Evolutionary conservation across 2,329 filamentous ascomycete genomes (phyloP), one percentile per base, ranked within the genome.

Genomic region (Pyrenophora teres): DNA sequence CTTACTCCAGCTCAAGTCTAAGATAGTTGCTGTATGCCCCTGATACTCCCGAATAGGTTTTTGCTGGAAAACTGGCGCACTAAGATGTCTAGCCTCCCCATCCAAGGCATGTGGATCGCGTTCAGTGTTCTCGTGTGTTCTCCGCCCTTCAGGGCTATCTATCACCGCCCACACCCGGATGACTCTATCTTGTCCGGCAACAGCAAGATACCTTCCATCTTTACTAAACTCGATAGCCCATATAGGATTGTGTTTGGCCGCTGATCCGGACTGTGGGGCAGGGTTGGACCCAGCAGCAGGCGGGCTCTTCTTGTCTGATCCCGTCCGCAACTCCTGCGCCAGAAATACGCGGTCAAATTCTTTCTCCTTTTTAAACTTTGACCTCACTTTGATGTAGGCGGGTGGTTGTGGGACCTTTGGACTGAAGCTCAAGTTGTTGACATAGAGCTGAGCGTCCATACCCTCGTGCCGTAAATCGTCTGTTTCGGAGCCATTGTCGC

Each of bases 1-100:
- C 75, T 97, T 99, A 78, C 93, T 97, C 94, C 94, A 99, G 71
- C 90, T 96, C 53, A 99, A 74, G 69, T 96, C 93, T 59, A 99
- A 77, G 5, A 99, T 86, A 62, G 95, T 92, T 13, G 88, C 87
- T 0, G 85, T 87, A 69, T 99, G 94, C 4, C 92, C 92, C 46
- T 83, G 77, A 59, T 94, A 97, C 67, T 96, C 89, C 48, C 87
- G 83, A 8, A 90, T 72, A 0, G 92, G 90, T 65, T 89, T 88
- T 42, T 84, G 84, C 57, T 86, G 85, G 69, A 99, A 97, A 0
- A 99, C 93, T 2, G 93, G 93, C 1, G 94, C 93, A 62, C 89
- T 95, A 40, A 97, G 78, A 57, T 85, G 86, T 59, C 87, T 83
- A 21, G 79, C 76, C 12, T 78, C 74, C 8, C 80, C 81, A 6